Evolutionary conservation across 257 asterid genomes (phyloP).

Genomic region (Solanum piurae): DNA sequence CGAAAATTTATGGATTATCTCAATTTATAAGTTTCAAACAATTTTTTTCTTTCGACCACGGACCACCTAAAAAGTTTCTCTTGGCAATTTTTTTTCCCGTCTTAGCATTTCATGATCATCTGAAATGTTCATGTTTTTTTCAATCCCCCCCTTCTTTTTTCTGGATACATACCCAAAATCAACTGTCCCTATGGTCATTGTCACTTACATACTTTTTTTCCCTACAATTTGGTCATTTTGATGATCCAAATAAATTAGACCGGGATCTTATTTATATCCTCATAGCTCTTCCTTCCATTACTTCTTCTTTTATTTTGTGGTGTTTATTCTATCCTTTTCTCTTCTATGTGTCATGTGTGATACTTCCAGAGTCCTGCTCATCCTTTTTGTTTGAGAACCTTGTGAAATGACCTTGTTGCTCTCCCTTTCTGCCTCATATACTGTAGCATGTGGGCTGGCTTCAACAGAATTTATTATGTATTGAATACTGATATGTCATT

Average conservation of each 20-base stretch:
- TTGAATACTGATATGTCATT: neutral
- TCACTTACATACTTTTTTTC: neutral
- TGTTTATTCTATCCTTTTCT: neutral
- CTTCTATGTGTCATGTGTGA: neutral
- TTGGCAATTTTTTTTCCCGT: neutral
- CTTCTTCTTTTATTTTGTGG: neutral
- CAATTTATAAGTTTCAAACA: neutral
- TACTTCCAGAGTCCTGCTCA: neutral
- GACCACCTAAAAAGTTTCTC: neutral
- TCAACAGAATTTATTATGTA: neutral
- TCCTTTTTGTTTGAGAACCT: neutral
- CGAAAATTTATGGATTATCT: neutral
- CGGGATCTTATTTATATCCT: neutral
- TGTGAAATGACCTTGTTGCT: neutral
- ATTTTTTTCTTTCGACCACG: neutral
- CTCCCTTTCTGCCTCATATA: neutral
- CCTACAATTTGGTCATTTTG: neutral
- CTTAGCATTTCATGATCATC: neutral
- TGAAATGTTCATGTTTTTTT: neutral
- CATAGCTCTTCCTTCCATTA: neutral
- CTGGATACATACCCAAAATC: neutral
- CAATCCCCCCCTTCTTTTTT: neutral
- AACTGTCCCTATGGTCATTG: neutral
- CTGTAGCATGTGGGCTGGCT: neutral
- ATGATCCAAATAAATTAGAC: neutral